These are phyloP conservation scores for Hyaloscypha bicolor DNA, from an alignment of 495 filamentous ascomycete species.

Conservation along the genomic window DNA sequence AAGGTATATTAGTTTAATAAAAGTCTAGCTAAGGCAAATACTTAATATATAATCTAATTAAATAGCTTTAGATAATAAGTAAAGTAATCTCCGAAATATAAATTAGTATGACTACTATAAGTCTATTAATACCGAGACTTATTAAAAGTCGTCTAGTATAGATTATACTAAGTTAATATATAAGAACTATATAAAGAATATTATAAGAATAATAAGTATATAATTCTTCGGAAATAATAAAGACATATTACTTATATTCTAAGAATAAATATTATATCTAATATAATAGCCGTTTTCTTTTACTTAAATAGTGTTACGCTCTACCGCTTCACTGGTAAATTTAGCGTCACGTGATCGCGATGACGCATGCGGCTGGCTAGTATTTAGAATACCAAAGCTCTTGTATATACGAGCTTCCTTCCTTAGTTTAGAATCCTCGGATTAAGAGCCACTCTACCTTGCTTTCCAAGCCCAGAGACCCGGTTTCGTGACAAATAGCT, in stretches of 20 bases:
- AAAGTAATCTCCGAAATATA: conserved; percentile 37
- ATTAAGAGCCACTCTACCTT: no score
- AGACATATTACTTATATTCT: conserved; percentile 32
- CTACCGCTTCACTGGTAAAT: no score
- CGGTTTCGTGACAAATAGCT: no score
- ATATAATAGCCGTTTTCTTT: conserved; percentile 33
- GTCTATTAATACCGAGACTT: conserved; percentile 51
- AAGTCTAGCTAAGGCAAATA: conserved; percentile 45
- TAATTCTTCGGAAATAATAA: conserved; percentile 30
- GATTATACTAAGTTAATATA: conserved; percentile 34
- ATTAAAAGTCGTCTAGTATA: conserved; percentile 43
- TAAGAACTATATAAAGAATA: conserved; percentile 25
- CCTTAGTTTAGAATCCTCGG: no score
- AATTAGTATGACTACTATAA: conserved; percentile 46
- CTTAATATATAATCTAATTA: conserved; percentile 56
- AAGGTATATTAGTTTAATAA: conserved; percentile 41
- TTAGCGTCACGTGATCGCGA: no score
- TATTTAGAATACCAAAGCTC: no score
- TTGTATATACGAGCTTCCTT: no score
- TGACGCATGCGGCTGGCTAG: no score
- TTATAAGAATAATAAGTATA: conserved; percentile 28
- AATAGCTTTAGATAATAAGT: no score
- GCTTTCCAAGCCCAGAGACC: no score
- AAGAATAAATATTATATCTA: conserved; percentile 32
- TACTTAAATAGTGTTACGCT: no score